Evolutionary conservation across 106 monocot genomes (phyloP).

Genomic region (Apostasia shenzhenica): DNA sequence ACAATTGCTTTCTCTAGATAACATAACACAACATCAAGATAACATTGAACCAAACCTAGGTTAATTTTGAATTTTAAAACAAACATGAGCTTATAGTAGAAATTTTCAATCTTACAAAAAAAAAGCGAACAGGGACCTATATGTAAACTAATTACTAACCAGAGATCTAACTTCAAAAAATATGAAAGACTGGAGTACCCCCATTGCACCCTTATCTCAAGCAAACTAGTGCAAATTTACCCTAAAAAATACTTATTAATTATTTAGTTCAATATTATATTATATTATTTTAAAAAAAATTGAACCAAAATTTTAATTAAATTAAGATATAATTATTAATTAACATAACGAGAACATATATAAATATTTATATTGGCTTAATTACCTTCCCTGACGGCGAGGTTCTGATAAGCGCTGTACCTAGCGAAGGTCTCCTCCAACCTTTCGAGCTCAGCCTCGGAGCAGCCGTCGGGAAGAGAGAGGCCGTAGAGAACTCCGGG

Average conservation of each 20-base stretch:
- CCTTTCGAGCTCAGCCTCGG: background rate
- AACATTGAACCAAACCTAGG: too few relatives aligned
- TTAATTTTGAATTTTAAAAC: too few relatives aligned
- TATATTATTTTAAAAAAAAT: background rate
- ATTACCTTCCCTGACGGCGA: slow-evolving; percentile 14
- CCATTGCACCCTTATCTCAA: too few relatives aligned
- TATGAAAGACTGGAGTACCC: too few relatives aligned
- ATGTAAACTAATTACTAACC: too few relatives aligned
- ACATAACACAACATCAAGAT: too few relatives aligned
- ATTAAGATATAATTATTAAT: background rate
- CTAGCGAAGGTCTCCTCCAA: slow-evolving; percentile 24
- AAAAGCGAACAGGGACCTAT: too few relatives aligned
- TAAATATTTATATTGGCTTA: too few relatives aligned
- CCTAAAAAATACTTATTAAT: background rate
- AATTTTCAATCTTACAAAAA: too few relatives aligned
- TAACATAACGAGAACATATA: background rate
- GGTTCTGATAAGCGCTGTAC: slow-evolving; percentile 34
- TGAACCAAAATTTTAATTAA: background rate
- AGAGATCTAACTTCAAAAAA: too few relatives aligned
- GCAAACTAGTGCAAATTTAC: background rate
- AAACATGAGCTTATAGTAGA: too few relatives aligned
- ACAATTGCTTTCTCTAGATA: too few relatives aligned
- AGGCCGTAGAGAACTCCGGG: slow-evolving; percentile 45
- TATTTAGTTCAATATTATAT: background rate
- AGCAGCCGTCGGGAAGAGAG: background rate